Evolutionary conservation across 768 basidiomycete genomes (phyloP), one percentile per base, ranked within the genome.

Genomic region (Rhodotorula taiwanensis): DNA sequence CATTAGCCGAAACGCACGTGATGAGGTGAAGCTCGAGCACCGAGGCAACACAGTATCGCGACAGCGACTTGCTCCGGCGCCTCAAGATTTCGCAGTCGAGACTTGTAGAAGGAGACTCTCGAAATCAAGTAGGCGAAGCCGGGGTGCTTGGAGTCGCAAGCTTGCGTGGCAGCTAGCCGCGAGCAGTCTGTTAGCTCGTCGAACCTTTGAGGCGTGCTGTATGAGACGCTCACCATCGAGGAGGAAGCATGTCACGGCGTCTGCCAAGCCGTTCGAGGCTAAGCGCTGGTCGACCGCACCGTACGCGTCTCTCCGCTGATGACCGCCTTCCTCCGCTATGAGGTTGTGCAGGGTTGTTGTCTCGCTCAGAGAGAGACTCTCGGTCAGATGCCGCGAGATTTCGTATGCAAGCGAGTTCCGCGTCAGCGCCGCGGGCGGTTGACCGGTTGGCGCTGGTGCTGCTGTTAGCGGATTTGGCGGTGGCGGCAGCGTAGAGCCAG

Each of bases 101-200:
- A 31, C 25, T 60, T 60, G 54, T 52, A 57, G n/a, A 33, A 41
- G 15, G 53, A 43, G 16, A 65, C 5, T 1, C 54, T 58, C 5
- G 59, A 27, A 11, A 49, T 15, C 10, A 65, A 36, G 34, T 36
- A 23, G n/a, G 55, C 33, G 33, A 65, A 36, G 20, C 33, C 49
- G 11, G 64, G 45, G 1, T 60, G 54, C 33, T 56, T 60, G 28
- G 64, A 25, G 34, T 59, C 59, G 44, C 64, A 65, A 3, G 64
- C 64, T 20, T 34, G n/a, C 0, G 16, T n/a, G 11, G 64, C 43
- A 11, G 58, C 52, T 60, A 39, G 51, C 49, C 34, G 41, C n/a
- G 5, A 2, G 18, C 0, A 11, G 28, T 8, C 16, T n/a, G 16
- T 36, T 23, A 31, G 47, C n/a, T n/a, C n/a, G n/a, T n/a, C n/a